phyloP scores from a whole-genome alignment of 768 basidiomycete genomes.

The Polyporus arcularius region DNA sequence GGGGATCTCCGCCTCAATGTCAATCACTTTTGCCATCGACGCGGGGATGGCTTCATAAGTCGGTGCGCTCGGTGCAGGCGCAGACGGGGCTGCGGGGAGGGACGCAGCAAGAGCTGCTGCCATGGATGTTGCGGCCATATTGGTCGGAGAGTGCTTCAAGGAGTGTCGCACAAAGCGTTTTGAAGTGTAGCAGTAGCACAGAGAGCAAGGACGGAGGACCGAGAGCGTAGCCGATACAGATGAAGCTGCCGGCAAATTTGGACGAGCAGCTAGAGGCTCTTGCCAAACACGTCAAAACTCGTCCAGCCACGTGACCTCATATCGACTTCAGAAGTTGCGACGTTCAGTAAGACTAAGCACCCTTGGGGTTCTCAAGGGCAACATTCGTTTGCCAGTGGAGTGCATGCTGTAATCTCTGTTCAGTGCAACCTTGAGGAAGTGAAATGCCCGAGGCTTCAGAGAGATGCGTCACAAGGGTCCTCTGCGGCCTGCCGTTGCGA shows the following conservation, averaged over 20 bases:
- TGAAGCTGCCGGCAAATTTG: slow-evolving; percentile 1
- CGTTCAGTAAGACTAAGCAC: not conserved
- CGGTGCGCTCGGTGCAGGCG: slow-evolving; percentile 62
- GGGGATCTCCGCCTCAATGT: slow-evolving; percentile 89
- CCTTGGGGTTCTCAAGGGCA: too few species aligned
- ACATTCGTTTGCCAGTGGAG: too few species aligned
- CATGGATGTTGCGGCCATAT: slow-evolving; percentile 65
- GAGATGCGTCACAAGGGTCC: too few species aligned
- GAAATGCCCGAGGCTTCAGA: too few species aligned
- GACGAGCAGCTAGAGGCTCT: slow-evolving; percentile 13
- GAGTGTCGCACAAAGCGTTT: not conserved
- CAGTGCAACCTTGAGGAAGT: too few species aligned
- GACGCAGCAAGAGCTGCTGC: slow-evolving; percentile 90
- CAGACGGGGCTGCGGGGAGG: slow-evolving; percentile 63
- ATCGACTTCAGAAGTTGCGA: not conserved
- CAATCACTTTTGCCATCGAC: slow-evolving; percentile 90
- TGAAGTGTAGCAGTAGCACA: not conserved
- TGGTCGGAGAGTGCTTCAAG: not conserved
- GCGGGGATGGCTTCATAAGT: slow-evolving; percentile 87
- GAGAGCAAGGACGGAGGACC: not conserved
- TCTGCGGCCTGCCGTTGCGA: too few species aligned
- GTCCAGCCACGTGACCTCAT: slow-evolving; percentile 16
- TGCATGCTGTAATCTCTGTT: too few species aligned
- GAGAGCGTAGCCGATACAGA: not conserved
- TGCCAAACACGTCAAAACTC: slow-evolving; percentile 24